Percentiles rank a stretch among this genome's conserved stretches.
Conservation (phyloP, 106 monocot genomes). For the Phalaenopsis equestris region DNA sequence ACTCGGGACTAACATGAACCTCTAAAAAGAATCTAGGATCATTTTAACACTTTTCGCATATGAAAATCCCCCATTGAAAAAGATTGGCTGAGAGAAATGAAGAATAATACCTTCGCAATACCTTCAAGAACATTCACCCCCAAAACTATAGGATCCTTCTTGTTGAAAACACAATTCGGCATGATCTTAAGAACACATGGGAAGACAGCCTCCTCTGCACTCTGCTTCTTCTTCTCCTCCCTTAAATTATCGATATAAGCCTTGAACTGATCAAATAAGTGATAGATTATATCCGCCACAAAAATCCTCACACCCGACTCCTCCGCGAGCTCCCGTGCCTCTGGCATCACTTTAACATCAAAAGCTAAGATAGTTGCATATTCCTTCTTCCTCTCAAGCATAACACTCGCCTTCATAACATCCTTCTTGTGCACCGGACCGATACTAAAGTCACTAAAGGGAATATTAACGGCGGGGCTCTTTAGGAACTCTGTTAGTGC, state of each 20-base stretch:
- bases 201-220: conserved; percentile 92
- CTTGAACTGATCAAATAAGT: conserved; percentile 96
- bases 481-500: conserved; percentile 87
- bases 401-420: conserved; percentile 95
- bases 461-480: conserved; percentile 77
- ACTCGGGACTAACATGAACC: too few relatives aligned
- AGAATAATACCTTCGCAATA: conserved; percentile 53
- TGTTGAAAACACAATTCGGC: conserved; percentile 91
- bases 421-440: conserved; percentile 98
- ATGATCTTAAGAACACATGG: conserved; percentile 92
- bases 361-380: conserved; percentile 92
- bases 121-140: conserved; percentile 92
- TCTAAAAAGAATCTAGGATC: too few relatives aligned
- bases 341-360: conserved; percentile 93
- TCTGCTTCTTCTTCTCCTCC: conserved; percentile 91
- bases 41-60: too few relatives aligned
- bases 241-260: conserved; percentile 77
- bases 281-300: conserved; percentile 96
- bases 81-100: background rate
- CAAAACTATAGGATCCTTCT: conserved; percentile 95
- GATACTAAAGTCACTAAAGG: conserved; percentile 81
- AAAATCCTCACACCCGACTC: conserved; percentile 80
- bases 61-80: background rate
- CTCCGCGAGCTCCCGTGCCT: conserved; percentile 75
- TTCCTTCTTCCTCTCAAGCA: conserved; percentile 68